Conservation (phyloP, 768 basidiomycete genomes). For the Lentinula raphanica region DNA sequence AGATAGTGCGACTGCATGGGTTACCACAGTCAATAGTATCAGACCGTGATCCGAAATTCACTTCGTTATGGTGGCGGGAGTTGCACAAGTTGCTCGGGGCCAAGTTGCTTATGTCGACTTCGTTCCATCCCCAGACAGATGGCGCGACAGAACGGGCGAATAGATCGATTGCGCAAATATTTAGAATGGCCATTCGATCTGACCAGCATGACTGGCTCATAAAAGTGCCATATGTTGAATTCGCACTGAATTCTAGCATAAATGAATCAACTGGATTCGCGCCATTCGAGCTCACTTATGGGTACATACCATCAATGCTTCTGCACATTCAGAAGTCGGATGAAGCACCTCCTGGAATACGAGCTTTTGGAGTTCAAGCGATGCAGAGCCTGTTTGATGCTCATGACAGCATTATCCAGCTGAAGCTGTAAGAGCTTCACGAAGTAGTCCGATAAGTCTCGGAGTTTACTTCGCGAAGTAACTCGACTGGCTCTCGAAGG, state of each 20-base stretch:
- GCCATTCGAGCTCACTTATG: too few relatives aligned
- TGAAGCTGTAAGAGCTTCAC: too few relatives aligned
- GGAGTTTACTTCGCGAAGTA: too few relatives aligned
- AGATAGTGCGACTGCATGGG: conserved; percentile 13
- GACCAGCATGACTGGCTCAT: conserved; percentile 14
- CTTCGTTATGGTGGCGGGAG: conserved; percentile 25
- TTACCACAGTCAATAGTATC: conserved; percentile 17
- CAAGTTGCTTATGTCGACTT: conserved; percentile 17
- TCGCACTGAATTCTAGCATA: conserved; percentile 13
- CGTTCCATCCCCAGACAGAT: conserved; percentile 28
- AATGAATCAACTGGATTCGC: too few relatives aligned
- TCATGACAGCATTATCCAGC: too few relatives aligned
- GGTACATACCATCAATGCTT: too few relatives aligned
- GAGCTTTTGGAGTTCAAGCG: too few relatives aligned
- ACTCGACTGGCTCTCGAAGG: too few relatives aligned
- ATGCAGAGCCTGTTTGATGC: too few relatives aligned
- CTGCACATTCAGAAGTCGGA: too few relatives aligned
- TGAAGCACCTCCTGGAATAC: too few relatives aligned
- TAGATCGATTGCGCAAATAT: conserved; percentile 10
- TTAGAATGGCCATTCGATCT: conserved; percentile 4
- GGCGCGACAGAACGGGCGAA: conserved; percentile 13
- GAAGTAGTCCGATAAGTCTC: too few relatives aligned
- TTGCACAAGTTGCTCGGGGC: conserved; percentile 11
- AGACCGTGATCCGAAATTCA: conserved; percentile 28
- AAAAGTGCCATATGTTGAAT: conserved; percentile 9